A percentile compares a stretch with the other conserved stretches of the same genome.
phyloP scores from a whole-genome alignment of 768 basidiomycete species.

The Suillus bovinus region DNA sequence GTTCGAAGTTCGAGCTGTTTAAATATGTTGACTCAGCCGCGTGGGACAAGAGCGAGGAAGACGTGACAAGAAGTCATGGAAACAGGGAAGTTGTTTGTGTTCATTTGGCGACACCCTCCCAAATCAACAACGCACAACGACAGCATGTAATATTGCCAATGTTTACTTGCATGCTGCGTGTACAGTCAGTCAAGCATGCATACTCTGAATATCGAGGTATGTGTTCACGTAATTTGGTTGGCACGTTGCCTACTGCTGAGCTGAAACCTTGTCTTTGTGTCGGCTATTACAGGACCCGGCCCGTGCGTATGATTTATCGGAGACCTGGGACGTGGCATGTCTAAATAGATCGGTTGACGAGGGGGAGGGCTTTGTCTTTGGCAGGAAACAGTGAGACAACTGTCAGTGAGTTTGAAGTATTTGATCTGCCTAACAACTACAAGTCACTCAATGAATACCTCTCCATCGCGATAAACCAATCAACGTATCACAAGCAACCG shows the following conservation, averaged over 20 bases:
- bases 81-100: conserved; percentile 22
- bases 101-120: conserved; percentile 12
- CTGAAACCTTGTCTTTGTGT: background rate
- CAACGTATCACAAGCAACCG: background rate
- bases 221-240: too few relatives aligned
- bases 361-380: background rate
- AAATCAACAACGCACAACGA: conserved; percentile 25
- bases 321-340: background rate
- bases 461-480: conserved; percentile 5
- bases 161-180: background rate
- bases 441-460: background rate
- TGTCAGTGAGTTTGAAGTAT: background rate
- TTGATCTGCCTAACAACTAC: background rate
- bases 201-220: too few relatives aligned
- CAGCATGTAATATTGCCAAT: too few relatives aligned
- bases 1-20: conserved; percentile 9
- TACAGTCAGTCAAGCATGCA: too few relatives aligned
- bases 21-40: conserved; percentile 12
- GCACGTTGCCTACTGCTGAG: background rate
- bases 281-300: background rate
- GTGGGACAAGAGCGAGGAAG: conserved; percentile 3
- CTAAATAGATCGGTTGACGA: background rate
- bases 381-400: background rate
- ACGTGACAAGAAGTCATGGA: too few relatives aligned
- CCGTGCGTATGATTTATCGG: background rate